A percentile compares a stretch with the other conserved stretches of the same genome.
Conservation (phyloP, 805 yeast species). For the Kuraishia capsulata region DNA sequence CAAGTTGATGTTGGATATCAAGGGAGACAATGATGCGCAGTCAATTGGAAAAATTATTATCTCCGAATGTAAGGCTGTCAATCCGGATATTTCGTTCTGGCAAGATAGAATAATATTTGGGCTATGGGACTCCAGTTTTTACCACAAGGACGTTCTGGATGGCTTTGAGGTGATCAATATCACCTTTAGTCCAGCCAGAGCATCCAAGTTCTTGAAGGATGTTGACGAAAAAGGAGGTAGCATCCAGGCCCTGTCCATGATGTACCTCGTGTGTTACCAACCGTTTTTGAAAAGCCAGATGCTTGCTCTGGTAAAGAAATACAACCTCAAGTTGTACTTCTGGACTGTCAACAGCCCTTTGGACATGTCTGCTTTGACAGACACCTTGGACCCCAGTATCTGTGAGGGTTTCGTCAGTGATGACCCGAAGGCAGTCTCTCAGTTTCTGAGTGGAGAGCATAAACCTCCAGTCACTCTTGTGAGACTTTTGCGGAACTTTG, state of each 20-base stretch:
- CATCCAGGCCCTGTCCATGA: neutral
- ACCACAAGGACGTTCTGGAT: conserved; percentile 11
- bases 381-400: neutral
- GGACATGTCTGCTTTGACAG: neutral
- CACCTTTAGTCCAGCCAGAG: conserved; percentile 14
- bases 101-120: conserved; percentile 24
- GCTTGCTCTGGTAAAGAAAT: neutral
- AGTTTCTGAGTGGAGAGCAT: neutral
- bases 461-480: neutral
- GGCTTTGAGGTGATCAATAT: conserved; percentile 20
- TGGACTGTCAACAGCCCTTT: conserved; percentile 2
- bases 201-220: conserved; percentile 12
- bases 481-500: neutral
- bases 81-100: conserved; percentile 18
- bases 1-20: conserved; percentile 31
- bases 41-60: conserved; percentile 16
- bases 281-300: neutral
- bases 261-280: neutral
- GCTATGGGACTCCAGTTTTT: conserved; percentile 23
- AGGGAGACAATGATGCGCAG: conserved; percentile 19
- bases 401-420: neutral
- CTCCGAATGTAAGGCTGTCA: conserved; percentile 8
- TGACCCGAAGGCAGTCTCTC: neutral
- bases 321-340: conserved; percentile 2
- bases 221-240: conserved; percentile 7